phyloP scores from a whole-genome alignment of 805 yeast genomes.

The Candida patagonica region DNA sequence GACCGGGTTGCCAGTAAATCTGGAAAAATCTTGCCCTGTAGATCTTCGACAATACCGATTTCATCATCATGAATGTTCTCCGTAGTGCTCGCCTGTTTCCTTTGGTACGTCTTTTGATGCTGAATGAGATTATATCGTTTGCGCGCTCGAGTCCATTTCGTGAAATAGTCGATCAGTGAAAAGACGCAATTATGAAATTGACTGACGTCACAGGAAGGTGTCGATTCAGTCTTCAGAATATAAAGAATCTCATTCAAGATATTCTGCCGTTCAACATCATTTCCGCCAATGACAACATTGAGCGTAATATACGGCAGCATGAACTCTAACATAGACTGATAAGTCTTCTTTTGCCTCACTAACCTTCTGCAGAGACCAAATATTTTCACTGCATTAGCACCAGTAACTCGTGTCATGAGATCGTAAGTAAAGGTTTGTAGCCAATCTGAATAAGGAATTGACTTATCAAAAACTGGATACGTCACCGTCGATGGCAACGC shows the following conservation, averaged over 20 bases:
- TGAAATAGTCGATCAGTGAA: conserved; percentile 70
- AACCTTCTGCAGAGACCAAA: conserved; percentile 56
- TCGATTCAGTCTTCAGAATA: conserved; percentile 43
- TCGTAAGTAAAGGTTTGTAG: conserved; percentile 59
- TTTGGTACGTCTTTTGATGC: neutral
- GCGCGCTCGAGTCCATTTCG: conserved; percentile 50
- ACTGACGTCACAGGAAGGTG: conserved; percentile 29
- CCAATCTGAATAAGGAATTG: conserved; percentile 50
- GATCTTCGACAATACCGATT: conserved; percentile 18
- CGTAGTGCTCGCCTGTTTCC: conserved; percentile 11
- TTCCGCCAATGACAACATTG: conserved; percentile 46
- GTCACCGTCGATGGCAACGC: conserved; percentile 35
- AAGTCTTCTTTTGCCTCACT: conserved; percentile 55
- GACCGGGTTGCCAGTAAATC: conserved; percentile 69
- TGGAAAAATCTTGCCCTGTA: conserved; percentile 52
- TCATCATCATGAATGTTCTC: conserved; percentile 14
- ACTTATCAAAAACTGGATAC: conserved; percentile 57
- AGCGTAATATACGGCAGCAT: conserved; percentile 70
- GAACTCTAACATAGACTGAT: conserved; percentile 52
- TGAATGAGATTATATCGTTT: neutral
- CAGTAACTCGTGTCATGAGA: conserved; percentile 38
- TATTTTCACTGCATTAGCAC: conserved; percentile 34
- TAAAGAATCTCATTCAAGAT: conserved; percentile 50
- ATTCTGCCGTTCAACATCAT: conserved; percentile 30
- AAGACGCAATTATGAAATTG: conserved; percentile 71